phyloP scores from a whole-genome alignment of 192 early-diverging fungal genomes.

The Backusella circina region DNA sequence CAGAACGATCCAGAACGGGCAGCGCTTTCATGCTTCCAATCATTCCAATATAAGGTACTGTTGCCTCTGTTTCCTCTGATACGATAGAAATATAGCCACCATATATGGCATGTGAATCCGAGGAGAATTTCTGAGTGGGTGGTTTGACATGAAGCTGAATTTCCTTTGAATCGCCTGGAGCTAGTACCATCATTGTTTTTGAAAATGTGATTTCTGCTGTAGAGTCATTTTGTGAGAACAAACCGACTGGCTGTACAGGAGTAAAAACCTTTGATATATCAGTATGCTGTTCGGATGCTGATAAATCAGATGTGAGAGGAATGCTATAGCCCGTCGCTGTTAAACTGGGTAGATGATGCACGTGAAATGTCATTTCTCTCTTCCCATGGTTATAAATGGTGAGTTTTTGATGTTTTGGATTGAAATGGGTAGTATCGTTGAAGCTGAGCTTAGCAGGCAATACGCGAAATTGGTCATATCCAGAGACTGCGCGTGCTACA shows the following conservation, averaged over 20 bases:
- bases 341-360: constrained; percentile 30
- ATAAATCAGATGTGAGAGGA: neutral
- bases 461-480: constrained; percentile 19
- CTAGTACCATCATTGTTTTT: neutral
- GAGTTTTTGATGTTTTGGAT: constrained; percentile 15
- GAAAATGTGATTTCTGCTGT: constrained; percentile 1
- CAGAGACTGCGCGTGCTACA: constrained; percentile 31
- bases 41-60: constrained; percentile 44
- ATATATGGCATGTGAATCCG: constrained; percentile 29
- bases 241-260: constrained; percentile 11
- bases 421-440: constrained; percentile 39
- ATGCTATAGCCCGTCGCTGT: constrained; percentile 35
- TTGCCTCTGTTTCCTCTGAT: constrained; percentile 5
- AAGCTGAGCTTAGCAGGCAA: constrained; percentile 43
- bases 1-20: constrained; percentile 31
- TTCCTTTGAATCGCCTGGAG: neutral
- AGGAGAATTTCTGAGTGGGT: constrained; percentile 19
- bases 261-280: neutral
- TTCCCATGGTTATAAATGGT: constrained; percentile 37
- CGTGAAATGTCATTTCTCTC: constrained; percentile 16
- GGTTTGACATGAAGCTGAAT: constrained; percentile 10
- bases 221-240: neutral
- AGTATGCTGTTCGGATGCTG: neutral
- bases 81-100: constrained; percentile 35
- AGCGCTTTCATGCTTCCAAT: constrained; percentile 36